phyloP scores from a whole-genome alignment of 305 asterid genomes.

The Fraxinus xanthoxyloides region DNA sequence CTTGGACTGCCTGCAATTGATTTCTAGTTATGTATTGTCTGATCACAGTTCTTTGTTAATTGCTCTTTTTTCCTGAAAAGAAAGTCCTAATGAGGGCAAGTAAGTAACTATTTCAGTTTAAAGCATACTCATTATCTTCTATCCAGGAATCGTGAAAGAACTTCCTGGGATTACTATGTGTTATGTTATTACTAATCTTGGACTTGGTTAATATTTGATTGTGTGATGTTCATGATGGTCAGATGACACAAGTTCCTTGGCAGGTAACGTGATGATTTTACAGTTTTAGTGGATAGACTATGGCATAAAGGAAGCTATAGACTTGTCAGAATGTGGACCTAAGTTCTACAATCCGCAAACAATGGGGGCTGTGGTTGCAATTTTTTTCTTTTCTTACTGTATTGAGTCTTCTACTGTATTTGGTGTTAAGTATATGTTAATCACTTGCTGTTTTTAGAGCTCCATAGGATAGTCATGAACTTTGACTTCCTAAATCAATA shows the following conservation, averaged over 20 bases:
- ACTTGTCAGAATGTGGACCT: constrained; percentile 4
- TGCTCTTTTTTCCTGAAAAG: background rate
- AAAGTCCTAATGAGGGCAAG: background rate
- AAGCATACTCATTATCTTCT: background rate
- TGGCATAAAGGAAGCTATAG: background rate
- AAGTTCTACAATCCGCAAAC: background rate
- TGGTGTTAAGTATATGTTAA: background rate
- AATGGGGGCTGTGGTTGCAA: background rate
- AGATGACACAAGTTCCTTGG: background rate
- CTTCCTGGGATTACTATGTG: background rate
- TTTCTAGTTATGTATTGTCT: background rate
- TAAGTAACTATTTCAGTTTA: background rate
- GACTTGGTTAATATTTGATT: background rate
- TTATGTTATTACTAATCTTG: background rate
- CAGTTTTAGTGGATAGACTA: background rate
- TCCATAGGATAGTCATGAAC: background rate
- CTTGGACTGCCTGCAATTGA: background rate
- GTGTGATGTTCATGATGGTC: background rate
- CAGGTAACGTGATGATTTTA: background rate
- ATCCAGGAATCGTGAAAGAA: background rate
- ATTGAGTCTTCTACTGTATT: background rate
- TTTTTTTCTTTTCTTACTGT: background rate
- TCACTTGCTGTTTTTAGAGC: background rate
- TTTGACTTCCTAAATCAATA: background rate
- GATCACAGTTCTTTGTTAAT: background rate